phyloP scores from a whole-genome alignment of 2,329 filamentous ascomycete species.

The Metarhizium guizhouense region DNA sequence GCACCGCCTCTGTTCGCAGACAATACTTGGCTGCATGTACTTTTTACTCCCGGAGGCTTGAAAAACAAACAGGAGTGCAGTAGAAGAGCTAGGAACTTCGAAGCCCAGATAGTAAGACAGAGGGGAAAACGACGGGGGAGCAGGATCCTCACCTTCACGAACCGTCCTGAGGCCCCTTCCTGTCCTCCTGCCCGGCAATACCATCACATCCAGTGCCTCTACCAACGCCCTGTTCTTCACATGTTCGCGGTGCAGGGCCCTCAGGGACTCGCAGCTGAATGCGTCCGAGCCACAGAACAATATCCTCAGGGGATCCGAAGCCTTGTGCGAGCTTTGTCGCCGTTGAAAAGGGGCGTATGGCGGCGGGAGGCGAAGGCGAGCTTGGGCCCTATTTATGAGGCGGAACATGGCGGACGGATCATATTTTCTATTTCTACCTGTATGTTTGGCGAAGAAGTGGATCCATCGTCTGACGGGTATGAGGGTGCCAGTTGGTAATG shows the following conservation, averaged over 20 bases:
- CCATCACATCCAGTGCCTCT: constrained; percentile 75
- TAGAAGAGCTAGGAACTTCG: no score
- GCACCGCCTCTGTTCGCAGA: no score
- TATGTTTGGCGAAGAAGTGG: not conserved
- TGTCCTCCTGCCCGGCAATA: constrained; percentile 66
- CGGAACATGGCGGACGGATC: constrained; percentile 11
- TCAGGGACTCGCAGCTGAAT: constrained; percentile 74
- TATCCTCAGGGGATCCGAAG: constrained; percentile 61
- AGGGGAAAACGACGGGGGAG: no score
- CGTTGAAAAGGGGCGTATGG: not conserved
- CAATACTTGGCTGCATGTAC: no score
- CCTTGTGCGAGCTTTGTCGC: not conserved
- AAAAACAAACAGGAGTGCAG: no score
- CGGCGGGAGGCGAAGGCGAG: not conserved
- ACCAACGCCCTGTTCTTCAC: constrained; percentile 44
- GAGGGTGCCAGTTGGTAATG: not conserved
- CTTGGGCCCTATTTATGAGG: not conserved
- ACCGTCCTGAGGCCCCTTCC: constrained; percentile 65
- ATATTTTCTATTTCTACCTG: not conserved
- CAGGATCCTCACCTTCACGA: constrained; percentile 45
- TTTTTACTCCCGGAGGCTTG: no score
- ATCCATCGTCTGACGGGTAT: no score
- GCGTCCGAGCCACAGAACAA: constrained; percentile 92
- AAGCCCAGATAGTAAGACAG: no score
- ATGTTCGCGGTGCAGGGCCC: constrained; percentile 57